Percentiles rank a stretch among this genome's conserved stretches.
Evolutionary conservation across 495 filamentous ascomycete species (phyloP).

Genomic region (Neurospora intermedia): DNA sequence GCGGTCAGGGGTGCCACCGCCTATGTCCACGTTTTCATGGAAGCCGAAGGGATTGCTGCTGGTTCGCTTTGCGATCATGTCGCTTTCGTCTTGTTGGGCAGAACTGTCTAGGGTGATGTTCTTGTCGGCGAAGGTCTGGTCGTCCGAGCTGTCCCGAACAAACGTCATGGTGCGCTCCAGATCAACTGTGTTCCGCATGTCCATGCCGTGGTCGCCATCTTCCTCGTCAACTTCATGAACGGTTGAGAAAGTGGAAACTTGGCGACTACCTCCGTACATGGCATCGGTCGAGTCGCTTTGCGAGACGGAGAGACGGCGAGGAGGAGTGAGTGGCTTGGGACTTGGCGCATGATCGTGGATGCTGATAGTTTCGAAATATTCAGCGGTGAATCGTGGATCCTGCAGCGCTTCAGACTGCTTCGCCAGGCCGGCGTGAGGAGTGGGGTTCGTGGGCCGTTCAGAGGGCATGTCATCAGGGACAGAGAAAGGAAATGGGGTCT

Average conservation of each 20-base stretch:
- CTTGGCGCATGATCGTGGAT: neutral
- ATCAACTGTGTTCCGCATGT: neutral
- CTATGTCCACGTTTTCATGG: neutral
- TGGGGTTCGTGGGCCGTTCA: slow-evolving; percentile 4
- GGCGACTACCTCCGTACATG: neutral
- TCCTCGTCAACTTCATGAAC: neutral
- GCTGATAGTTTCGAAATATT: neutral
- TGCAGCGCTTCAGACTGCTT: neutral
- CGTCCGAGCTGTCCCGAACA: neutral
- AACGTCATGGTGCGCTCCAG: neutral
- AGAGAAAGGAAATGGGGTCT: neutral
- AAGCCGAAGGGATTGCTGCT: neutral
- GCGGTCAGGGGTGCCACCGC: neutral
- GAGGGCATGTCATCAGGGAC: neutral
- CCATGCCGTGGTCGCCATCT: neutral
- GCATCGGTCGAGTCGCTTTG: neutral
- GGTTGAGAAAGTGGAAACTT: neutral
- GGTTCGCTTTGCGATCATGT: neutral
- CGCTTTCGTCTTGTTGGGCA: neutral
- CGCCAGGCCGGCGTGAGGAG: neutral
- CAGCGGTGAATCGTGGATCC: neutral
- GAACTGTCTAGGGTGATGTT: neutral
- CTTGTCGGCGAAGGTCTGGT: neutral
- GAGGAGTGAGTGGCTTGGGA: neutral
- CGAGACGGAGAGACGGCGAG: neutral